phyloP scores from a whole-genome alignment of 78 protist genomes.

The Isochrysis galbana region DNA sequence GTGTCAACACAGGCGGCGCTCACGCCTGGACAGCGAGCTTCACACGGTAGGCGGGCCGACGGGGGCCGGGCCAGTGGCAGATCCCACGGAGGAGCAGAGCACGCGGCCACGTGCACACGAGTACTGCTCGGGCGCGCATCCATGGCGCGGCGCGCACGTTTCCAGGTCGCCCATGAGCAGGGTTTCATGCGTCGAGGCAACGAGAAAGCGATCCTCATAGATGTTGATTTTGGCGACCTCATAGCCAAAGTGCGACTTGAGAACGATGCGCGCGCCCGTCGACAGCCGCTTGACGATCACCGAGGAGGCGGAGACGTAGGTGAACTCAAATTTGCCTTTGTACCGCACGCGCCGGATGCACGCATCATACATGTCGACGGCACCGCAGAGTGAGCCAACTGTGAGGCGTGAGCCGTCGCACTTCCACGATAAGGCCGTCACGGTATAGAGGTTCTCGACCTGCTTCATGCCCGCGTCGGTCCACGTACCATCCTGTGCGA shows the following conservation, averaged over 20 bases:
- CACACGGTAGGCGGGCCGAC: no score
- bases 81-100: no score
- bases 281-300: constrained; percentile 75
- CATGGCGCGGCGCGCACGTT: no score
- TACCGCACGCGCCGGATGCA: constrained; percentile 64
- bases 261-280: constrained; percentile 55
- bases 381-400: constrained; percentile 67
- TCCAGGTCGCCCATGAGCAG: constrained; percentile 76
- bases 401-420: constrained; percentile 72
- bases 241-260: constrained; percentile 65
- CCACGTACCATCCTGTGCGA: constrained; percentile 63
- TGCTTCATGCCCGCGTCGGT: constrained; percentile 50
- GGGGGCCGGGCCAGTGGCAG: no score
- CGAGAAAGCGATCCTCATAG: constrained; percentile 65
- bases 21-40: no score
- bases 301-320: constrained; percentile 55
- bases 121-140: not conserved
- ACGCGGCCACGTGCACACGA: not conserved
- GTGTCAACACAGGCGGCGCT: no score
- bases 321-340: constrained; percentile 77
- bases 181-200: constrained; percentile 73
- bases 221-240: constrained; percentile 78
- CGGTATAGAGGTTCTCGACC: constrained; percentile 61
- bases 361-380: constrained; percentile 76
- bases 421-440: constrained; percentile 71